These are phyloP conservation scores for Magnusiomyces ingens DNA, from an alignment of 1,139 yeast species.

Conservation along the genomic window DNA sequence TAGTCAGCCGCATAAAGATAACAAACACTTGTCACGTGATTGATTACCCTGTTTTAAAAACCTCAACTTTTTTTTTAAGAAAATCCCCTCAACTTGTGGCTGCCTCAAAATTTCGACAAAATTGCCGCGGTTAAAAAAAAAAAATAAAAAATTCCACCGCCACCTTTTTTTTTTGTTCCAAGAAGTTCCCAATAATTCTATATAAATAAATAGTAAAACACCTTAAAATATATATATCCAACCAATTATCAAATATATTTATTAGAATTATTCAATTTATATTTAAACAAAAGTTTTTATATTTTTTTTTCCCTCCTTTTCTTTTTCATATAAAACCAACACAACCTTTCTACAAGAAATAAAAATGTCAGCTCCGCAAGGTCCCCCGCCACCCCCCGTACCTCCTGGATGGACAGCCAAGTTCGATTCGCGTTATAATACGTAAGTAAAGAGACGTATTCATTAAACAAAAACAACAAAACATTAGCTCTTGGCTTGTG, in stretches of 20 bases:
- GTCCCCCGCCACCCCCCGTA: slow-evolving; percentile 42
- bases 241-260: neutral
- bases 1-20: too few species aligned
- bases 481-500: too few species aligned
- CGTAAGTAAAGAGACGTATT: slow-evolving; percentile 27
- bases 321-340: neutral
- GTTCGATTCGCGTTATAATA: slow-evolving; percentile 71
- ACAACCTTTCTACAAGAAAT: neutral
- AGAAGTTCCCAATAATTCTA: neutral
- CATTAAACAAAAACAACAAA: too few species aligned
- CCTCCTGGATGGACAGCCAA: slow-evolving; percentile 86
- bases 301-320: neutral
- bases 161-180: neutral
- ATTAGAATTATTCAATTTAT: too few species aligned
- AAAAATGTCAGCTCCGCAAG: slow-evolving; percentile 2
- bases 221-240: too few species aligned
- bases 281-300: too few species aligned
- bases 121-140: too few species aligned
- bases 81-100: neutral
- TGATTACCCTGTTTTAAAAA: neutral
- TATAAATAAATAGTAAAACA: neutral
- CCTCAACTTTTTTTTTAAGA: neutral
- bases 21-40: too few species aligned
- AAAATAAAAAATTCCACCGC: neutral
- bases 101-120: neutral